These are phyloP conservation scores for Picea abies DNA, from an alignment of 83 land plant species.

Conservation along the genomic window DNA sequence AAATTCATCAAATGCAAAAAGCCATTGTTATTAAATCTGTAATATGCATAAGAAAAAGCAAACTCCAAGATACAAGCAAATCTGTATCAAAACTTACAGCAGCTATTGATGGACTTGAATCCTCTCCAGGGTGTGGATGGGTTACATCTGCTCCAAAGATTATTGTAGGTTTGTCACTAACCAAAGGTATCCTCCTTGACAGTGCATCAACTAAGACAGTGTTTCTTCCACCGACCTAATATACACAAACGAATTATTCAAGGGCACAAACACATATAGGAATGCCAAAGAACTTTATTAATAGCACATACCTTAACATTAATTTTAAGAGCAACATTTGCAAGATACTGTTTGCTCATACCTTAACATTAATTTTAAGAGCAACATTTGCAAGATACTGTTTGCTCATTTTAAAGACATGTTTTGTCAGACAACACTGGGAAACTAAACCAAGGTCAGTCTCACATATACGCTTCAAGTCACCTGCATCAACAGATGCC, in stretches of 20 bases:
- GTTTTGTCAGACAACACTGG: conserved; percentile 87
- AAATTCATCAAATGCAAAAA: neutral
- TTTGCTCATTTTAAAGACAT: conserved; percentile 77
- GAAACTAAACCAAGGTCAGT: conserved; percentile 90
- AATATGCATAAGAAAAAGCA: neutral
- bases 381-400: conserved; percentile 94
- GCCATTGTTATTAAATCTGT: neutral
- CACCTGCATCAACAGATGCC: conserved; percentile 43
- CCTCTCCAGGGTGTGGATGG: conserved; percentile 99
- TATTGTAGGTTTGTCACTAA: conserved; percentile 91
- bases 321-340: conserved; percentile 89
- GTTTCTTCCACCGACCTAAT: conserved; percentile 91
- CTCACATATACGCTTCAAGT: conserved; percentile 88
- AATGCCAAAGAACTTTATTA: neutral
- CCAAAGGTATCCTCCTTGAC: conserved; percentile 79
- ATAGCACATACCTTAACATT: conserved; percentile 76
- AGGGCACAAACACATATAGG: neutral
- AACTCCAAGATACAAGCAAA: neutral
- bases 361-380: conserved; percentile 86
- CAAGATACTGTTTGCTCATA: conserved; percentile 86
- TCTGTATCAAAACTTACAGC: conserved; percentile 57
- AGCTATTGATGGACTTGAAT: conserved; percentile 94
- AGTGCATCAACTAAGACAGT: conserved; percentile 92
- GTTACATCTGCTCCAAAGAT: conserved; percentile 99
- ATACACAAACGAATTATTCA: neutral